phyloP scores from a whole-genome alignment of 495 filamentous ascomycete genomes.

The Platismatia glauca region DNA sequence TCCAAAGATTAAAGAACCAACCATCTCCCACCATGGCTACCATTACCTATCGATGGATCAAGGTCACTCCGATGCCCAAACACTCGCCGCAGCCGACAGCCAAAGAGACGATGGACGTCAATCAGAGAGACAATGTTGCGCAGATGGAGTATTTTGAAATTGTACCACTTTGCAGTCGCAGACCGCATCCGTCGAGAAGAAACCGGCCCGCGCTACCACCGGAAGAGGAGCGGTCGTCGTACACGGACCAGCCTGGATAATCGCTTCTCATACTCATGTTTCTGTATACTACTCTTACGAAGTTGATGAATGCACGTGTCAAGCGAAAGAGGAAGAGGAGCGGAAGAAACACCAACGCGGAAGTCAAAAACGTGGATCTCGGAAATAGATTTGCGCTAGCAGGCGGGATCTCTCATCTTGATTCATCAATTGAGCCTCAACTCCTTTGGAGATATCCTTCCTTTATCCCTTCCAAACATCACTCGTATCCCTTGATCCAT shows the following conservation, averaged over 20 bases:
- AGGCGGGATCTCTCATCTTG: not conserved
- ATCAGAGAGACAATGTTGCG: not conserved
- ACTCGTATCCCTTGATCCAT: not conserved
- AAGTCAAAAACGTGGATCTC: slow-evolving; percentile 6
- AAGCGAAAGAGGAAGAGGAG: not conserved
- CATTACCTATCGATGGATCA: not conserved
- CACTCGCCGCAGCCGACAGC: not conserved
- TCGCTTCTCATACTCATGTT: no score
- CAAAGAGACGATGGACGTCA: not conserved
- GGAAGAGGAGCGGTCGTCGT: not conserved
- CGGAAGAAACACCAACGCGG: no score
- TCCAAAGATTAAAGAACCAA: not conserved
- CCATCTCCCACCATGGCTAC: not conserved
- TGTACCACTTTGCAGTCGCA: not conserved
- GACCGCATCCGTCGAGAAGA: not conserved
- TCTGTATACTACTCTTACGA: not conserved
- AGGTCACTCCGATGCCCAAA: not conserved
- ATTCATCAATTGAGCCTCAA: slow-evolving; percentile 12
- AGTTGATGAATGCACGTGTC: not conserved
- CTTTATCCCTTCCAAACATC: not conserved
- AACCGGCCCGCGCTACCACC: not conserved
- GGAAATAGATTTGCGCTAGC: slow-evolving; percentile 2
- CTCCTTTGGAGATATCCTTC: not conserved
- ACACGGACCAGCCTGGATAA: not conserved
- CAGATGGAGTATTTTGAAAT: not conserved